Percentiles rank a stretch among this genome's conserved stretches.
Evolutionary conservation across 2,329 filamentous ascomycete genomes (phyloP).

Genomic region (Penicillium sp.): DNA sequence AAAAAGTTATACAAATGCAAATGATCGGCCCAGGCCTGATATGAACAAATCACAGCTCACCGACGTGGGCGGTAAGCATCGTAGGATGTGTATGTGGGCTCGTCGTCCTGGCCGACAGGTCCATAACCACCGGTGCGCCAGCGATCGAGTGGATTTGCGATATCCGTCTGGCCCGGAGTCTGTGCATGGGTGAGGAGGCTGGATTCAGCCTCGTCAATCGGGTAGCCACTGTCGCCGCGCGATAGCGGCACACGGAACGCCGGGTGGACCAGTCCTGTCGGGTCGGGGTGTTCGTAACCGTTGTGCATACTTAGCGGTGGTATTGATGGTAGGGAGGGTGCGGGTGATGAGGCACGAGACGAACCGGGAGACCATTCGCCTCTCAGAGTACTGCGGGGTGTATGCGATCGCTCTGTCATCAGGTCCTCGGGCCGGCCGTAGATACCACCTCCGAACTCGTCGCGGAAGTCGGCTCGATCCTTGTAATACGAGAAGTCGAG

Average conservation of each 20-base stretch:
- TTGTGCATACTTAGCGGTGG: conserved; percentile 27
- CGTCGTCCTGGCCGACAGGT: conserved; percentile 38
- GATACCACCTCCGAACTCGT: conserved; percentile 76
- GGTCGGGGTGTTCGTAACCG: conserved; percentile 22
- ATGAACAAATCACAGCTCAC: conserved; percentile 17
- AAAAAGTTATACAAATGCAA: neutral
- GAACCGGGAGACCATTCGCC: conserved; percentile 39
- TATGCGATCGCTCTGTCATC: conserved; percentile 46
- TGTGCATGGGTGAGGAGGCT: conserved; percentile 40
- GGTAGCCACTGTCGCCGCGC: conserved; percentile 23
- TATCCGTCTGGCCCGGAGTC: conserved; percentile 24
- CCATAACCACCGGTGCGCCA: conserved; percentile 40
- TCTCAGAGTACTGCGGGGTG: conserved; percentile 39
- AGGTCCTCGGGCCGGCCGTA: conserved; percentile 47
- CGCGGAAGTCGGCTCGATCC: conserved; percentile 80
- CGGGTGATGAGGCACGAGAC: conserved; percentile 42
- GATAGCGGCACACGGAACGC: conserved; percentile 36
- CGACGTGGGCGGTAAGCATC: conserved; percentile 32
- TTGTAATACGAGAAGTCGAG: conserved; percentile 93
- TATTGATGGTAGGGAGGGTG: conserved; percentile 36
- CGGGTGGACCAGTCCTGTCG: conserved; percentile 31
- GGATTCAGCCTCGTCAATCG: conserved; percentile 41
- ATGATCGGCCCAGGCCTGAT: neutral
- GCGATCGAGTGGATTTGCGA: conserved; percentile 27
- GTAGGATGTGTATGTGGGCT: conserved; percentile 33